Base-by-base conservation (phyloP, 2,329 filamentous ascomycete species). In the Apiospora kogelbergensis region DNA sequence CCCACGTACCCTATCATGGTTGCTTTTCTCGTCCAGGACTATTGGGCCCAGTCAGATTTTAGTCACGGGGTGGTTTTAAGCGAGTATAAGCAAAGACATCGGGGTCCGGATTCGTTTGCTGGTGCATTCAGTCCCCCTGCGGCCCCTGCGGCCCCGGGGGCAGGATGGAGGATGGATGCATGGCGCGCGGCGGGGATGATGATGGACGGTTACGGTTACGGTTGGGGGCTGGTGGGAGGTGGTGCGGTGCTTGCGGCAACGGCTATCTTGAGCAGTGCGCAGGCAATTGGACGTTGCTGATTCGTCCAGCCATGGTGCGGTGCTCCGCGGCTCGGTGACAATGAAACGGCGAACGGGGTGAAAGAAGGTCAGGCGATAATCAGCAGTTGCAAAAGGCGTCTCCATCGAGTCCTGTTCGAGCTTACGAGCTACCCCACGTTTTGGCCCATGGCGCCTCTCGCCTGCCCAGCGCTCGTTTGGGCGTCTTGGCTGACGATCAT, bases 1-100 rank as follows among this genome's bases (percentile, higher is more conserved):
- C 53, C 53, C 53, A 60, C 53, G 53, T 60, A 60, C 30, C 53
- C 30, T 60, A 60, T 60, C 53, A 60, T 60, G 53, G 7, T 60
- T 60, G 53, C 53, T 60, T 60, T 30, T 60, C 53, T 15, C 6
- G 17, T 33, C 7, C 3, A 13, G 22, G 15, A 30, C 26, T 20
- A 30, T 30, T 30, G 48, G 24, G 26, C 48, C 24, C 48, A 20
- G 53, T 60, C 17, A 60, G 26, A 33, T 37, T 60, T 60, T 60
- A 60, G 53, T 37, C 53, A 37, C 53, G 53, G 53, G 53, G 26
- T 37, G n/a, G 15, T 30, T 60, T 37, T 37, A 60, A 33, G 30
- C 53, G 53, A 37, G 53, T 30, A 37, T n/a, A 60, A n/a, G 53
- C 30, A 60, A 60, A n/a, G 33, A 33, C 48, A 33, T 57, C 15